Base-by-base conservation (phyloP, 106 monocot species). In the Dioscorea alata region DNA sequence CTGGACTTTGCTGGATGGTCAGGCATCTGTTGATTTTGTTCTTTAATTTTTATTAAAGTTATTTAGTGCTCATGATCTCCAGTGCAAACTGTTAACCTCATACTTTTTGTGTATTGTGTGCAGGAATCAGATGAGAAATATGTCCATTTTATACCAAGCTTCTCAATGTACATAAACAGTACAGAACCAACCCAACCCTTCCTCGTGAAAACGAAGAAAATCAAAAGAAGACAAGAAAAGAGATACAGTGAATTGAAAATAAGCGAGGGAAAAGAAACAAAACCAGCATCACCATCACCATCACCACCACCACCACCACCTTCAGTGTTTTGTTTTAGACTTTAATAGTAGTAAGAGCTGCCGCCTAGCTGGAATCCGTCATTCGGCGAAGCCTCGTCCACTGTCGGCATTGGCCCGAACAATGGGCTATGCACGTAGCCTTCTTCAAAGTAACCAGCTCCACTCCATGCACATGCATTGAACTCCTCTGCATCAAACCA, bases 331-430 rank as follows among this genome's bases (percentile, higher is more conserved):
- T 28, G 28, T 28, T 28, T 28, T 28, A 28, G 28, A 28, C 4
- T 18, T 57, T 21, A 61, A 9, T 57, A 69, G 63, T 54, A 85
- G 71, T 72, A 74, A 48, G 62, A 70, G 54, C 81, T 66, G 53
- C 78, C 84, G 22, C 79, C 88, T 24, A 88, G 84, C 70, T 80
- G 75, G 73, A 85, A 88, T 0, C 81, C 89, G 25, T 86, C 89
- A 48, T 22, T 20, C 25, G 57, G 48, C 33, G 31, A 62, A 23
- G 69, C 54, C 31, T 85, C 85, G 48, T 72, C 78, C 0, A 68
- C 84, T 12, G 84, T 25, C 1, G 88, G 88, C 88, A 88, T 88
- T 32, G 84, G 88, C 52, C 84, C 84, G 57, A 88, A 88, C 28
- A 88, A 57, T 12, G 88, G 84, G 74, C 84, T 85, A 65, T 88